phyloP scores from a whole-genome alignment of 495 filamentous ascomycete species.

The Endocarpon pusillum region DNA sequence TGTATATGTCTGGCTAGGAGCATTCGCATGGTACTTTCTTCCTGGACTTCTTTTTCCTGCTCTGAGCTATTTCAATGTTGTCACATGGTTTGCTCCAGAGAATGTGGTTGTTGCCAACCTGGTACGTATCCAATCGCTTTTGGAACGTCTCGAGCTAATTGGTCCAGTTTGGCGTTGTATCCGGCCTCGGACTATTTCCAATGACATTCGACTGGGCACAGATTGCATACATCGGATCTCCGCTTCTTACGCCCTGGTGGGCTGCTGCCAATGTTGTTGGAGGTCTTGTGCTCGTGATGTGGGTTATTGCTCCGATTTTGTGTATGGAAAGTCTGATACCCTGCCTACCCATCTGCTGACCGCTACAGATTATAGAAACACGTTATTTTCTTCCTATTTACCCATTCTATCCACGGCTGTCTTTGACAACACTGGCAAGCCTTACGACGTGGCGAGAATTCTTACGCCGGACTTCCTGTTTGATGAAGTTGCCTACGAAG shows the following conservation, averaged over 20 bases:
- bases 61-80: slow-evolving; percentile 75
- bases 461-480: slow-evolving; percentile 55
- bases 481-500: slow-evolving; percentile 49
- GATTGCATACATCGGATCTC: slow-evolving; percentile 79
- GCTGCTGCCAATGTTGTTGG: slow-evolving; percentile 78
- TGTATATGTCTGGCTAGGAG: slow-evolving; percentile 44
- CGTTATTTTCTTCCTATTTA: slow-evolving; percentile 63
- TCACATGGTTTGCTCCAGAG: slow-evolving; percentile 78
- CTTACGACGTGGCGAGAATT: slow-evolving; percentile 60
- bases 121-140: slow-evolving; percentile 33
- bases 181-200: slow-evolving; percentile 70
- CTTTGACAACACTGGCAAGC: slow-evolving; percentile 63
- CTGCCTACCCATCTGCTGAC: not conserved
- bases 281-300: slow-evolving; percentile 75
- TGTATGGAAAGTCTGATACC: slow-evolving; percentile 22
- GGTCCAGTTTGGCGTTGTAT: slow-evolving; percentile 52
- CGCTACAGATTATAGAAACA: slow-evolving; percentile 47
- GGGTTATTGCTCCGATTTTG: slow-evolving; percentile 65
- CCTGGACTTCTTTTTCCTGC: slow-evolving; percentile 75
- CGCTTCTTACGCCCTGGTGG: slow-evolving; percentile 79
- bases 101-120: slow-evolving; percentile 53
- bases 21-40: slow-evolving; percentile 65
- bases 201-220: slow-evolving; percentile 91
- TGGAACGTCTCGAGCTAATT: not conserved
- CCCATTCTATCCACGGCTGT: slow-evolving; percentile 56